Conservation (phyloP, 2,329 filamentous ascomycete species). For the Scedosporium boydii region DNA sequence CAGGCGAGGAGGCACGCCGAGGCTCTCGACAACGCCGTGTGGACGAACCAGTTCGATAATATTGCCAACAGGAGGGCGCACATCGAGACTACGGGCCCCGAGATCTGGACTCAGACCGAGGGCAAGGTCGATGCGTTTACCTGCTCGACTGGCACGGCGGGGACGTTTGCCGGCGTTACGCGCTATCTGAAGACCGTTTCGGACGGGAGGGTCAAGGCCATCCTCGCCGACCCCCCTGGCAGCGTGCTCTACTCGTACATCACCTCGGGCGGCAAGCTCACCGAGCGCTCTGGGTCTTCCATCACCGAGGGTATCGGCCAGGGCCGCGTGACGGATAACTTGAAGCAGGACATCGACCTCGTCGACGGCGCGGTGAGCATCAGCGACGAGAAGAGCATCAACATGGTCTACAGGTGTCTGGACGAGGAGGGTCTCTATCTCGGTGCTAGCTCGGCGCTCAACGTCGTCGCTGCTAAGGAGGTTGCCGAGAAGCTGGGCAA, state of each 20-base stretch:
- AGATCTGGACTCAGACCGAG: constrained; percentile 88
- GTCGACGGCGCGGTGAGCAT: constrained; percentile 80
- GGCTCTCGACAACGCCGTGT: constrained; percentile 75
- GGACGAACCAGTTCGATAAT: constrained; percentile 99
- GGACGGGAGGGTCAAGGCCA: constrained; percentile 70
- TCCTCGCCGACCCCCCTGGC: constrained; percentile 88
- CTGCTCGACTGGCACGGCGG: constrained; percentile 86
- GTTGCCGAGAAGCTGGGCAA: constrained; percentile 83
- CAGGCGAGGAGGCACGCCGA: constrained; percentile 89
- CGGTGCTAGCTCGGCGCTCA: constrained; percentile 85
- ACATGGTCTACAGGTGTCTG: constrained; percentile 94
- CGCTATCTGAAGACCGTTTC: constrained; percentile 80
- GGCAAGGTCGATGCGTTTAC: constrained; percentile 90
- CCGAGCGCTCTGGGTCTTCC: constrained; percentile 72
- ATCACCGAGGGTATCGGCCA: constrained; percentile 98
- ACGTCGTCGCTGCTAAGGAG: constrained; percentile 91
- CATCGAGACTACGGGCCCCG: constrained; percentile 91
- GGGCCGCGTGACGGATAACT: constrained; percentile 91
- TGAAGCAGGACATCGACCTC: constrained; percentile 73
- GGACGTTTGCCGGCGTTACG: constrained; percentile 82
- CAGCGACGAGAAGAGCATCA: constrained; percentile 86
- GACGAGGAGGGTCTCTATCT: constrained; percentile 95
- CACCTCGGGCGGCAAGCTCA: constrained; percentile 69
- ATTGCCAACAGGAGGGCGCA: constrained; percentile 87
- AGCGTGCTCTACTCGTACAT: constrained; percentile 92